Percentiles rank a stretch among this genome's conserved stretches.
Conservation (phyloP, 1,139 yeast species). For the Yamadazyma sp. region DNA sequence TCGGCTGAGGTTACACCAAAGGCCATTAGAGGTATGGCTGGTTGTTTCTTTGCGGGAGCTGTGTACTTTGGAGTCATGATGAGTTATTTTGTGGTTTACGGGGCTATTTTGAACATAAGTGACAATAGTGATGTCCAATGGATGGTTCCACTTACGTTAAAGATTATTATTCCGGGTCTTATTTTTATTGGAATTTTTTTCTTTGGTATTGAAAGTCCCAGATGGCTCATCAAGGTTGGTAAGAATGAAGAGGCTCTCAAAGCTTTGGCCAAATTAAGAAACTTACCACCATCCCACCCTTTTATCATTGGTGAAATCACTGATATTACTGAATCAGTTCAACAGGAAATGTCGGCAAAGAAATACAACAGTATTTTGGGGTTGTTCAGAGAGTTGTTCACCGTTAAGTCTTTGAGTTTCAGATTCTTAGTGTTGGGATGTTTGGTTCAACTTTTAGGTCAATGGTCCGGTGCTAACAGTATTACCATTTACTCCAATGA, state of each 20-base stretch:
- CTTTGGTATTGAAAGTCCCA: slow-evolving; percentile 43
- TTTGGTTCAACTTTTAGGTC: slow-evolving; percentile 52
- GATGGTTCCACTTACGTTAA: slow-evolving; percentile 37
- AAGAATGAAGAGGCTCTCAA: slow-evolving; percentile 34
- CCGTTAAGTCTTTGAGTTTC: slow-evolving; percentile 39
- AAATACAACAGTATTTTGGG: slow-evolving; percentile 13
- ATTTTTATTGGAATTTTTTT: slow-evolving; percentile 36
- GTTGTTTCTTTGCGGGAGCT: slow-evolving; percentile 53
- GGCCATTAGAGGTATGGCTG: slow-evolving; percentile 51
- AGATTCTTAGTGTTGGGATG: slow-evolving; percentile 45
- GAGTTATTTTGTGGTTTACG: slow-evolving; percentile 51
- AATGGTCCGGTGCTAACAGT: slow-evolving; percentile 65
- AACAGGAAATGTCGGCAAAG: slow-evolving; percentile 36
- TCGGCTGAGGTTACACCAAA: slow-evolving; percentile 55
- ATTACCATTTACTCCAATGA: slow-evolving; percentile 61
- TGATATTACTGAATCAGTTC: slow-evolving; percentile 48
- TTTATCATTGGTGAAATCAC: slow-evolving; percentile 53
- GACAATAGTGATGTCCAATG: slow-evolving; percentile 32
- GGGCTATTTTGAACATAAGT: slow-evolving; percentile 35
- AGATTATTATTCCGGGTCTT: slow-evolving; percentile 43
- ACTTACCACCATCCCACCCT: slow-evolving; percentile 50
- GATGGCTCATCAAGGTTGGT: slow-evolving; percentile 44
- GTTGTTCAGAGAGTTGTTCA: slow-evolving; percentile 29
- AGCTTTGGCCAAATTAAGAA: slow-evolving; percentile 46
- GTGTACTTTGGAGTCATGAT: slow-evolving; percentile 56